phyloP scores from a whole-genome alignment of 2,329 filamentous ascomycete genomes.

The Orbilia blumenaviensis region DNA sequence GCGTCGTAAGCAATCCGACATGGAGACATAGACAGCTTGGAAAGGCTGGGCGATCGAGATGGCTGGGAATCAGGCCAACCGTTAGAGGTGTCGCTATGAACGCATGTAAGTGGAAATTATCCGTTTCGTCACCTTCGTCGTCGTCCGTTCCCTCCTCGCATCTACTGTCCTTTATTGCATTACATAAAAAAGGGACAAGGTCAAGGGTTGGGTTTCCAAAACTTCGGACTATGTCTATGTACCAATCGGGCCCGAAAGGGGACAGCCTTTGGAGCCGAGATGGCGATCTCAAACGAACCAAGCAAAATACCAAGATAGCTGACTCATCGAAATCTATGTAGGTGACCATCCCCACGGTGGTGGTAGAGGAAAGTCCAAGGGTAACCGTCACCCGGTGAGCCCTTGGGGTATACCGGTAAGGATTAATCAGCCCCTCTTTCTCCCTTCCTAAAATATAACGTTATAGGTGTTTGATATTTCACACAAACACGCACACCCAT shows the following conservation, averaged over 20 bases:
- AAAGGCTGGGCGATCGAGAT: constrained; percentile 91
- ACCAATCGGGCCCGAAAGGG: background rate
- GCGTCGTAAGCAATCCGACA: constrained; percentile 90
- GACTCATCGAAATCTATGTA: constrained; percentile 58
- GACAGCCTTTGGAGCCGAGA: background rate
- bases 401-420: constrained; percentile 95
- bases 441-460: too few species aligned
- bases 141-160: background rate
- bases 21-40: constrained; percentile 90
- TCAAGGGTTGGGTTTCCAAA: background rate
- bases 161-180: background rate
- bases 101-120: constrained; percentile 75
- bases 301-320: constrained; percentile 22
- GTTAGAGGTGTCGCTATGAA: constrained; percentile 99
- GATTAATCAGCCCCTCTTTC: constrained; percentile 57
- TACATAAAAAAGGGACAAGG: background rate
- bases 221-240: constrained; percentile 1
- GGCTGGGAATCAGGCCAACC: constrained; percentile 92
- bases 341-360: constrained; percentile 98
- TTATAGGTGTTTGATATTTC: background rate
- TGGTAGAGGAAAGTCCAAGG: constrained; percentile 99
- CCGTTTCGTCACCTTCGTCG: background rate
- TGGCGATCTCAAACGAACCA: background rate
- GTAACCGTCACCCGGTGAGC: constrained; percentile 92
- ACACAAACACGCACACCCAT: too few species aligned